Evolutionary conservation across 768 basidiomycete genomes (phyloP), one percentile per base, ranked within the genome.

Genomic region (Holtermanniella nyarrowii): DNA sequence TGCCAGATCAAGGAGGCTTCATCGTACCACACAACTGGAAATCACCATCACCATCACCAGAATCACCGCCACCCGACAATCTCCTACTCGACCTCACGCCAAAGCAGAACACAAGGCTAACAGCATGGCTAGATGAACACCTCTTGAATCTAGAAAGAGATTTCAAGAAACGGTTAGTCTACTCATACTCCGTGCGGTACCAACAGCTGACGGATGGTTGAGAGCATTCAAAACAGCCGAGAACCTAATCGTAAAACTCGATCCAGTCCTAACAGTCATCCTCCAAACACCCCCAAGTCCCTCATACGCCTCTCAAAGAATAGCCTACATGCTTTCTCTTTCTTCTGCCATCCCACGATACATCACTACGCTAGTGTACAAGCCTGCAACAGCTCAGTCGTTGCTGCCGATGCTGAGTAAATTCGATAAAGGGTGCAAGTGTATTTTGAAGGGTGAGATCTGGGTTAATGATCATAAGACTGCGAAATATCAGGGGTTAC

Each of bases 361-460:
- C 26, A 46, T 62, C 41, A 62, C 55, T 1, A 49, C 55, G 3
- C 46, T 58, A 4, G 56, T 57, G 1, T 53, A 60, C 14, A n/a
- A 58, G 4, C 25, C 44, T 4, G 3, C 42, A 3, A 10, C 37
- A 27, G 42, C 48, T 7, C 24, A 48, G 3, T 37, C 46, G 13
- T 27, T 57, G 11, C 45, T 20, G 21, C 27, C 23, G 21, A 48
- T 61, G 27, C 40, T 63, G 16, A 39, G 41, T 0, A 25, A 45
- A 26, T 49, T 63, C 24, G 62, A 63, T 27, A 27, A 39, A 39
- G 62, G 57, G 7, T 63, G 62, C 59, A 20, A 41, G 24, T 54
- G 57, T 4, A 57, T 63, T 3, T 23, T 63, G n/a, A 18, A 27
- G 2, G 57, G 62, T 4, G 27, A 56, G 21, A 59, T 39, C 4